Conservation (phyloP, 169 alveolate genomes). For the Condylostoma magnum region DNA sequence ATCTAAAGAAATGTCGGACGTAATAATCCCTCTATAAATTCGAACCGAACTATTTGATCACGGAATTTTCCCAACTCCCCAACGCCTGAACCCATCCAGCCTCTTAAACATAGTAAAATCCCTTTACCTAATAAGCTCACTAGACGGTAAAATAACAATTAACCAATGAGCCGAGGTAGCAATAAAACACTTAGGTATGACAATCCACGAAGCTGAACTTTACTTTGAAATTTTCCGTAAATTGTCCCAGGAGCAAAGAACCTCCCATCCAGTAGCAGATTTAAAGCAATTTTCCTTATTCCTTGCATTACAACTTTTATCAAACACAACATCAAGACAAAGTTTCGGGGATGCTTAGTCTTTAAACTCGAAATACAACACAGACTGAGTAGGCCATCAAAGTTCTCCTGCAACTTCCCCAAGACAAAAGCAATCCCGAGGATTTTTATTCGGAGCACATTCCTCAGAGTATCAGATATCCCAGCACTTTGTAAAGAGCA, state of each 20-base stretch:
- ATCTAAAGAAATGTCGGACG: constrained; percentile 11
- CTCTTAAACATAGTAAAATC: not conserved
- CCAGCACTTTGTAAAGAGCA: constrained; percentile 56
- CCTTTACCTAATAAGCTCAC: not conserved
- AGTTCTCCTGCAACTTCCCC: constrained; percentile 47
- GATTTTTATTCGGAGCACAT: constrained; percentile 38
- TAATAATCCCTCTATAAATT: not conserved
- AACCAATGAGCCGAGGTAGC: constrained; percentile 30
- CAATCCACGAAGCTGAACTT: constrained; percentile 11
- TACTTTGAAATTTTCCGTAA: constrained; percentile 18
- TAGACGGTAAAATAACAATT: constrained; percentile 11
- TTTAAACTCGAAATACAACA: constrained; percentile 18
- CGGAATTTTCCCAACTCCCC: constrained; percentile 14
- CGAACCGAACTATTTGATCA: constrained; percentile 16
- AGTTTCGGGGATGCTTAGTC: constrained; percentile 20
- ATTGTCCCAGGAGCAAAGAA: not conserved
- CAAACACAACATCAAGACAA: not conserved
- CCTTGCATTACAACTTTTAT: not conserved
- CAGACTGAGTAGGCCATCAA: constrained; percentile 16
- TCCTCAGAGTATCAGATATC: constrained; percentile 59
- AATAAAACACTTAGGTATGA: constrained; percentile 16
- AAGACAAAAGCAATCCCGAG: constrained; percentile 42
- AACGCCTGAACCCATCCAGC: not conserved
- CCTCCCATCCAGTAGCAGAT: constrained; percentile 20
- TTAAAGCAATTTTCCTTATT: not conserved